Evolutionary conservation across 2,329 filamentous ascomycete species (phyloP).

Genomic region (Arachnomyces sp.): DNA sequence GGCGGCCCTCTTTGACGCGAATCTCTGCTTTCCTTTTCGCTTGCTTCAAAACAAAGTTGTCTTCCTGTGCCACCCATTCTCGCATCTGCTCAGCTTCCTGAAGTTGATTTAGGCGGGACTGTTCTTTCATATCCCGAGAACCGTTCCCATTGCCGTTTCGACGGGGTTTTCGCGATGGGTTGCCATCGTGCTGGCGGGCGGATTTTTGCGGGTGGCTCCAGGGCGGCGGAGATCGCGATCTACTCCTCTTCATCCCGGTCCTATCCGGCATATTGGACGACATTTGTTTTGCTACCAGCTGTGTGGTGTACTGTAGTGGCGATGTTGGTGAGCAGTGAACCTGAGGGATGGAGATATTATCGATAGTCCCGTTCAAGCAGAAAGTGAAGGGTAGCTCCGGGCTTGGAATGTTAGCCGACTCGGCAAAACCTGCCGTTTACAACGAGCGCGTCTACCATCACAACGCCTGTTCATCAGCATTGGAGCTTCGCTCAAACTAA

Average conservation of each 20-base stretch:
- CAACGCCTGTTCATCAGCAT: too few species aligned
- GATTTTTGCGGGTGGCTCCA: constrained; percentile 33
- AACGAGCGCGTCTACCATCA: too few species aligned
- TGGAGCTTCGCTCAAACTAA: too few species aligned
- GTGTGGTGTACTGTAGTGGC: not conserved
- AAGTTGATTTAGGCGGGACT: constrained; percentile 45
- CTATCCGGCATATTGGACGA: constrained; percentile 26
- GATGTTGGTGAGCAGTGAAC: not conserved
- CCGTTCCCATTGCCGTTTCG: constrained; percentile 18
- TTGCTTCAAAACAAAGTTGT: constrained; percentile 91
- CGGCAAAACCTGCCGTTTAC: constrained; percentile 2
- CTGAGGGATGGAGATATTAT: not conserved
- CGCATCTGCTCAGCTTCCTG: constrained; percentile 71
- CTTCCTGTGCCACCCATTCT: constrained; percentile 87
- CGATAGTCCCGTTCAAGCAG: not conserved
- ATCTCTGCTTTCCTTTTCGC: constrained; percentile 98
- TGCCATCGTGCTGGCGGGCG: constrained; percentile 27
- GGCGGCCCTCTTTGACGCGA: constrained; percentile 80
- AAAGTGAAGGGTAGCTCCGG: not conserved
- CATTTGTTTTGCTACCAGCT: constrained; percentile 17
- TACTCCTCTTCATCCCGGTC: constrained; percentile 30
- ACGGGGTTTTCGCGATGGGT: constrained; percentile 17
- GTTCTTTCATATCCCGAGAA: constrained; percentile 33
- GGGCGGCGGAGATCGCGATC: constrained; percentile 36
- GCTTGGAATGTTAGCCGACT: constrained; percentile 5